Evolutionary conservation across 202 grass and related monocot species (phyloP), one percentile per base, ranked within the genome.

Genomic region (Hordeum pubiflorum): DNA sequence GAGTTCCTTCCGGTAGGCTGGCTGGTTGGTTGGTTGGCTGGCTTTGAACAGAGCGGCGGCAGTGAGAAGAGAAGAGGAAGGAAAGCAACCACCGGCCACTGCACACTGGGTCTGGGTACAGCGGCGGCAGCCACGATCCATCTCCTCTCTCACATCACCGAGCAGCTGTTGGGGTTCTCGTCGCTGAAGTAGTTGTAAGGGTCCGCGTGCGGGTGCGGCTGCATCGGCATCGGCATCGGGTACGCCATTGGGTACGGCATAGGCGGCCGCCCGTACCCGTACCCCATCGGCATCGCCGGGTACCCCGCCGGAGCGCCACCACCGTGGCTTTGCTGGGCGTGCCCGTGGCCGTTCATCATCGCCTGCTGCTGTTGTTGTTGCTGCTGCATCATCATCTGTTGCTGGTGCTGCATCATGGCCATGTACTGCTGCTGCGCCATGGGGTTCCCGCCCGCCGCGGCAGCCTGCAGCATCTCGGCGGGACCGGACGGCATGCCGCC

Each of bases 91-190:
- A 21, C 26, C 38, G 23, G 7, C 64, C 82, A 69, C 15, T 17
- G 59, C 68, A 55, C 22, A 55, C 22, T 34, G 48, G 1, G 44
- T 50, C 5, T 29, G 34, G 64, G 27, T 20, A 26, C 60, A 7
- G 27, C 60, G 13, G 58, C 63, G 5, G 23, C 43, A 4, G 69
- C 71, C 3, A 7, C 66, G 21, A 26, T 69, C 66, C 17, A 2
- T 55, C 10, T 32, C 7, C 13, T 21, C 13, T 21, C 85, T 97
- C 95, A 98, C 95, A 98, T 94, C 11, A 98, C 76, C 4, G 90
- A 89, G 86, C 95, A 98, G 69, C 92, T 88, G 75, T 91, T 97
- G 26, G 95, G 86, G 52, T 97, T 89, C 74, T 97, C 94, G 74
- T 97, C 94, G 15, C 92, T 97, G 79, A 97, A 98, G 22, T 93